These are phyloP conservation scores for Gomphus bonarii DNA, from an alignment of 1,284 basidiomycete genomes.

Conservation along the genomic window DNA sequence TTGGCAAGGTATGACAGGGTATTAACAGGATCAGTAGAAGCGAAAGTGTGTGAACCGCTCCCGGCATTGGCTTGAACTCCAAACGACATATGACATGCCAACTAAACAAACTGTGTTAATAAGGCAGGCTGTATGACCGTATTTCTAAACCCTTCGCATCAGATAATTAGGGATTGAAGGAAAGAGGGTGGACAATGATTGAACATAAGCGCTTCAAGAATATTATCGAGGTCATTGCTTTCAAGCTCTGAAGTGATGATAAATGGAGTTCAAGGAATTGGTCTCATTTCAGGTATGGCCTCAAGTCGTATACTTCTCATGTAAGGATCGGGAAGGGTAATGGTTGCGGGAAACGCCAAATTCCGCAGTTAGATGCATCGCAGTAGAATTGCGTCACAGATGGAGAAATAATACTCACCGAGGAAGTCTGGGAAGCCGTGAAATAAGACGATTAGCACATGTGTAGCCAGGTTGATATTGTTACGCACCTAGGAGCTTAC, in stretches of 20 bases:
- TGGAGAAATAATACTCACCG: conserved; percentile 91
- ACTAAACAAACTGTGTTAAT: conserved; percentile 96
- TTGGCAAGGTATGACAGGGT: conserved; percentile 74
- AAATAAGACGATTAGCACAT: conserved; percentile 87
- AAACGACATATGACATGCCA: conserved; percentile 80
- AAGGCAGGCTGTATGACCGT: conserved; percentile 76
- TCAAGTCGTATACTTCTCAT: conserved; percentile 64
- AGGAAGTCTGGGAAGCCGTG: conserved; percentile 99
- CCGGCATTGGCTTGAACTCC: conserved; percentile 78
- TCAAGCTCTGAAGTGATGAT: conserved; percentile 82
- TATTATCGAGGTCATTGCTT: conserved; percentile 63
- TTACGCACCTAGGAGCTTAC: too few relatives aligned
- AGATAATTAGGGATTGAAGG: conserved; percentile 68
- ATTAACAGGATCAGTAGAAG: conserved; percentile 69
- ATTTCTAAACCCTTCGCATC: conserved; percentile 36
- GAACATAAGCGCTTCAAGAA: conserved; percentile 78
- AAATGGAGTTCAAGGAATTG: conserved; percentile 82
- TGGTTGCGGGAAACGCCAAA: conserved; percentile 89
- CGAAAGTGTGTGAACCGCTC: conserved; percentile 72
- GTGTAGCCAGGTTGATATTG: conserved; percentile 28
- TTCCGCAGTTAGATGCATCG: conserved; percentile 96
- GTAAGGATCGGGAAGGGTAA: conserved; percentile 84
- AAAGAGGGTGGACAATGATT: conserved; percentile 58
- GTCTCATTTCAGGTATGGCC: conserved; percentile 77
- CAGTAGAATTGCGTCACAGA: conserved; percentile 87